Evolutionary conservation across 2,329 filamentous ascomycete genomes (phyloP), one percentile per base, ranked within the genome.

Genomic region (Botryotinia convoluta): DNA sequence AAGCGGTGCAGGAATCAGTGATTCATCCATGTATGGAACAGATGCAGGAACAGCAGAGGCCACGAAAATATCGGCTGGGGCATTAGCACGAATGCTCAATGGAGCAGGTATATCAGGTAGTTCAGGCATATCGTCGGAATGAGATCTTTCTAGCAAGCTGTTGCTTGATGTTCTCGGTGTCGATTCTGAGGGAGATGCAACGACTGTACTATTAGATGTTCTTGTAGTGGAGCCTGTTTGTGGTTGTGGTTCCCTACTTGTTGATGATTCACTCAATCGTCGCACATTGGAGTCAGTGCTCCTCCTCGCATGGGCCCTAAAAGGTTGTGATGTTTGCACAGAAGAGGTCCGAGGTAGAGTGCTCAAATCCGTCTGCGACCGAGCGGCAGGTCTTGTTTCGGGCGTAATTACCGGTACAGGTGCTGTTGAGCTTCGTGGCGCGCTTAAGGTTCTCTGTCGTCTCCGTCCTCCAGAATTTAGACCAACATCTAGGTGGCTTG

Each of bases 311-410:
- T 71, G 71, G 32, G 79, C 76, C n/a, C 79, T 78, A 22, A 69
- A 69, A 70, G 71, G 54, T 29, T 69, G 62, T 35, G 57, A 32
- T 44, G 67, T 44, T 68, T 74, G 44, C 16, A 74, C 60, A 48
- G 76, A 73, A 37, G 75, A 71, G 71, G 79, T 77, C 37, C 75
- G 75, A 73, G 85, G 81, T 60, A 85, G 84, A 8, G 84, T 75
- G 3, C 83, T 82, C 14, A 94, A 83, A 78, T 94, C 92, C 2
- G 89, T 92, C 64, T 90, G 88, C 29, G 92, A 93, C 35, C 88
- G 87, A 35, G 87, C 84, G 20, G 88, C 86, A 60, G 87, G 86
- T 69, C 85, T 83, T 39, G 83, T 79, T 20, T 87, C 73, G 16
- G 73, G 83, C 42, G 84, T 79, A 59, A 84, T 80, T 3, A 83